These are phyloP conservation scores for Globisporangium parvum DNA, from an alignment of 352 stramenopile genomes.

Conservation along the genomic window DNA sequence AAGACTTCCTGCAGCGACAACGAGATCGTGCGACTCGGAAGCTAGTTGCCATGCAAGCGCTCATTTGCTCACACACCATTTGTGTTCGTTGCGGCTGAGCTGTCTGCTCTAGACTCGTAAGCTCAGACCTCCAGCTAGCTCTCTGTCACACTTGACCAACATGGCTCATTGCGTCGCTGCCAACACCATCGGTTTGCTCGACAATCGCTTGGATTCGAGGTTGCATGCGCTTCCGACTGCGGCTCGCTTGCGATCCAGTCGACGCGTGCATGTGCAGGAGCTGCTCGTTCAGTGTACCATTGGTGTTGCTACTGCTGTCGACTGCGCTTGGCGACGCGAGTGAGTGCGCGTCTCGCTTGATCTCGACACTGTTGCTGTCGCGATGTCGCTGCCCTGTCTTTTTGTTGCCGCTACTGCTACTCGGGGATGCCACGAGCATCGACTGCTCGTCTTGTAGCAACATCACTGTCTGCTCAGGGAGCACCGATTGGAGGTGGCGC, in stretches of 20 bases:
- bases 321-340: neutral
- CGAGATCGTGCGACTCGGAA: too few relatives aligned
- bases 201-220: slow-evolving; percentile 17
- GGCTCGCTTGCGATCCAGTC: slow-evolving; percentile 5
- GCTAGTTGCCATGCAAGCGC: too few relatives aligned
- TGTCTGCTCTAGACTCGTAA: too few relatives aligned
- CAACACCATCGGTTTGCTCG: slow-evolving; percentile 17
- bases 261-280: slow-evolving; percentile 1
- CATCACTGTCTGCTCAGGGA: slow-evolving; percentile 8
- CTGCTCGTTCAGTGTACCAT: neutral
- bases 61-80: too few relatives aligned
- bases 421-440: neutral
- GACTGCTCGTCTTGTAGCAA: slow-evolving; percentile 1
- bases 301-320: neutral
- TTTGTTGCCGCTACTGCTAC: neutral
- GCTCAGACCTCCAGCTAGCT: too few relatives aligned
- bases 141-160: neutral
- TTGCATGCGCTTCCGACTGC: slow-evolving; percentile 6
- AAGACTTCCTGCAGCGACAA: too few relatives aligned
- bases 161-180: slow-evolving; percentile 5
- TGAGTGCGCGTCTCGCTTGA: neutral
- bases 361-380: neutral
- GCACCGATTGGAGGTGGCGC: slow-evolving; percentile 16
- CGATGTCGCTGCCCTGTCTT: neutral
- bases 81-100: too few relatives aligned